These are phyloP conservation scores for Nitzschia sp. DNA, from an alignment of 108 stramenopile species.

Conservation along the genomic window DNA sequence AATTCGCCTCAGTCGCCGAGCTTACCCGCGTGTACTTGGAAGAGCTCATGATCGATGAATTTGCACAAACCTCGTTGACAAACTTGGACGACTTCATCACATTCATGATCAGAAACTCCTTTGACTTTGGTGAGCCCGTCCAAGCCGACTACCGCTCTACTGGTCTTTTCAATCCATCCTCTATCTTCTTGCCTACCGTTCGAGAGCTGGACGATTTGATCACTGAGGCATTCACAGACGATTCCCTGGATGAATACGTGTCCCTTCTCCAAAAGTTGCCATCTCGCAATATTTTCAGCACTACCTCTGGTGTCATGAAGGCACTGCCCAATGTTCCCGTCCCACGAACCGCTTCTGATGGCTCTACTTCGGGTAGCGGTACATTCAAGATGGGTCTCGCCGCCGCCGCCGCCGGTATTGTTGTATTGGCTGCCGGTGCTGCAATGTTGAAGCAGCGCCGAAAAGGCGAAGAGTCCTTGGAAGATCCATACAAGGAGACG, in stretches of 20 bases:
- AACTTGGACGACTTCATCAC: conserved; percentile 36
- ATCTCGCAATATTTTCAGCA: conserved; percentile 26
- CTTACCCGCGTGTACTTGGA: conserved; percentile 29
- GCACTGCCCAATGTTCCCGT: conserved; percentile 10
- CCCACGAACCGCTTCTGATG: neutral
- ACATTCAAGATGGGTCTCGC: conserved; percentile 19
- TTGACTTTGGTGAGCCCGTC: conserved; percentile 22
- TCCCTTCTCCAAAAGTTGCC: conserved; percentile 17
- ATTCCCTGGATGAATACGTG: conserved; percentile 19
- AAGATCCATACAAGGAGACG: conserved; percentile 8
- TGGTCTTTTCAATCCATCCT: conserved; percentile 31
- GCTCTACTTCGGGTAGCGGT: neutral
- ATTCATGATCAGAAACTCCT: conserved; percentile 19
- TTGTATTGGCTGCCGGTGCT: conserved; percentile 32
- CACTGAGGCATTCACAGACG: conserved; percentile 16
- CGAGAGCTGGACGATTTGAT: conserved; percentile 27
- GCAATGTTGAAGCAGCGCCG: conserved; percentile 12
- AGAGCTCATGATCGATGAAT: conserved; percentile 20
- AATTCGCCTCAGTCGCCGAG: conserved; percentile 22
- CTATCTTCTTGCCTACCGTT: conserved; percentile 33
- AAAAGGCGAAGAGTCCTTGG: neutral
- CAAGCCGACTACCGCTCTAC: conserved; percentile 24
- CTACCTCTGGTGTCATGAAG: conserved; percentile 8
- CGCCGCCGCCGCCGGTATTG: conserved; percentile 37
- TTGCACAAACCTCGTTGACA: conserved; percentile 26